phyloP scores from a whole-genome alignment of 176 grass and related monocot species.

The Poa annua region DNA sequence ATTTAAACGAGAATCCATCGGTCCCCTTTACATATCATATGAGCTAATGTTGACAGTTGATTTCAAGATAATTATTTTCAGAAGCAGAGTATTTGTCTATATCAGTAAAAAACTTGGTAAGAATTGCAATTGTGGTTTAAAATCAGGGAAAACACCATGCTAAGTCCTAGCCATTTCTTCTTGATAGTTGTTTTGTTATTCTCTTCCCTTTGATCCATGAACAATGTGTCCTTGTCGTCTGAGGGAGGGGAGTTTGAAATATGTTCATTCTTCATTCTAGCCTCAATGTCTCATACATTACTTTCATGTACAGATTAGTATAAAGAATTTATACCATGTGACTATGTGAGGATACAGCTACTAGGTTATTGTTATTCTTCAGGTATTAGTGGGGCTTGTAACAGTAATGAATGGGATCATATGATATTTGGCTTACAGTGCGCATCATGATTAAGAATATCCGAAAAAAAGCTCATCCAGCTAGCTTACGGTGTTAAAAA shows the following conservation, averaged over 20 bases:
- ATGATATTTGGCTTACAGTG: constrained; percentile 10
- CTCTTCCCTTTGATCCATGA: constrained; percentile 17
- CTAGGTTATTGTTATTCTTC: constrained; percentile 28
- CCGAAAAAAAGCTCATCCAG: constrained; percentile 7
- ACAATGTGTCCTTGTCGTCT: constrained; percentile 9
- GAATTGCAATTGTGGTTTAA: constrained; percentile 13
- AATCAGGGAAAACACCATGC: constrained; percentile 15
- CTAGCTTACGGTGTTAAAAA: constrained; percentile 12
- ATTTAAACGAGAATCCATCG: constrained; percentile 8
- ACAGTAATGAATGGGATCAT: not conserved
- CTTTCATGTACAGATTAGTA: constrained; percentile 16
- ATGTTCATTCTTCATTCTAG: not conserved
- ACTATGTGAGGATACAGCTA: not conserved
- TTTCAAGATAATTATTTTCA: constrained; percentile 28
- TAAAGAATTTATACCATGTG: not conserved
- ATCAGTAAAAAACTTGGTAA: constrained; percentile 24
- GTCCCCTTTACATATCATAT: not conserved
- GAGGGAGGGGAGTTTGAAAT: constrained; percentile 14
- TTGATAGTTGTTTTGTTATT: not conserved
- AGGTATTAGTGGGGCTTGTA: constrained; percentile 1
- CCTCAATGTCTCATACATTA: not conserved
- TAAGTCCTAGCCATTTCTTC: constrained; percentile 6
- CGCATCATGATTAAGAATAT: constrained; percentile 11
- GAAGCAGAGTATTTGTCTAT: constrained; percentile 33
- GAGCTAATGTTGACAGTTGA: not conserved